Percentiles rank a stretch among this genome's conserved stretches.
Conservation (phyloP, 1,139 yeast genomes). For the Lodderomyces pseudojiufengensis region DNA sequence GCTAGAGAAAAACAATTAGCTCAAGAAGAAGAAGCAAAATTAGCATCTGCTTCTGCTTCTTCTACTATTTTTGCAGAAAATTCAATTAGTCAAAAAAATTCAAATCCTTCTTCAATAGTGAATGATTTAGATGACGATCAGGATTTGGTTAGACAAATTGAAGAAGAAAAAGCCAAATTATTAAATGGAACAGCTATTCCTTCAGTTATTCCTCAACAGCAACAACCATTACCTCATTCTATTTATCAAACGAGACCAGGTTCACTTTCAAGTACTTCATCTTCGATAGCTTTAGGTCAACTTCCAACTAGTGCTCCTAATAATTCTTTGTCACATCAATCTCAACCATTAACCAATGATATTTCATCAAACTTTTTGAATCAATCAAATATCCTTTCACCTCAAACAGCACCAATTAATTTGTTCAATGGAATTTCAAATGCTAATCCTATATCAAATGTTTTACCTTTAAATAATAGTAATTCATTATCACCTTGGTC, state of each 20-base stretch:
- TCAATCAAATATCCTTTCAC: conserved; percentile 6
- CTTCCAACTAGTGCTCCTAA: conserved; percentile 8
- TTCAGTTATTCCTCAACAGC: too few species aligned
- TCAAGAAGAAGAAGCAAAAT: conserved; percentile 28
- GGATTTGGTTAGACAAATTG: conserved; percentile 6
- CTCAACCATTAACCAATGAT: conserved; percentile 4
- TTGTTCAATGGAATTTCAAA: conserved; percentile 5
- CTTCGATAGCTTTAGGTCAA: conserved; percentile 15
- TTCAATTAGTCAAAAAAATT: conserved; percentile 6
- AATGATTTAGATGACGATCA: conserved; percentile 10
- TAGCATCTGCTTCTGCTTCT: neutral
- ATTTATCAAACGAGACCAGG: conserved; percentile 33
- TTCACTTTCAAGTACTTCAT: conserved; percentile 21
- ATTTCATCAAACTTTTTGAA: conserved; percentile 5
- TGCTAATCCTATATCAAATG: too few species aligned
- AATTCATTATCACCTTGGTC: conserved; percentile 13
- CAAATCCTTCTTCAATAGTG: neutral
- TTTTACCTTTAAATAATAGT: too few species aligned
- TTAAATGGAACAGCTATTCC: neutral
- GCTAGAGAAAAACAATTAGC: conserved; percentile 29
- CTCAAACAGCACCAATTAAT: conserved; percentile 9
- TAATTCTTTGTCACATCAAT: conserved; percentile 3
- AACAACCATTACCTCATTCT: conserved; percentile 16
- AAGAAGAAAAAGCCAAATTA: conserved; percentile 7
- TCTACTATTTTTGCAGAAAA: neutral